phyloP scores from a whole-genome alignment of 1,284 basidiomycete genomes.

The Ceratobasidium sp. region DNA sequence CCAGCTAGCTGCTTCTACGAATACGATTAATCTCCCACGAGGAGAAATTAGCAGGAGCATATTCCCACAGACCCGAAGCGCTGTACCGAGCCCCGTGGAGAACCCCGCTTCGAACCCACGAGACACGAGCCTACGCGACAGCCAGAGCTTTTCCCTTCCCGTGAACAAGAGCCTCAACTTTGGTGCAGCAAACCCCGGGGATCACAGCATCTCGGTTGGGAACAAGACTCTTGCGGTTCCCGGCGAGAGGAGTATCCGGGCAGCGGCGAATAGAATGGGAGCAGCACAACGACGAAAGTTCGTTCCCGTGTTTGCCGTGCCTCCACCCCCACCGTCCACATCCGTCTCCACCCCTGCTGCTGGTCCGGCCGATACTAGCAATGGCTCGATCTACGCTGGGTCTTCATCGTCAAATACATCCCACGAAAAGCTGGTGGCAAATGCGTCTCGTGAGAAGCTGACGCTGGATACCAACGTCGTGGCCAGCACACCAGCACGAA shows the following conservation, averaged over 20 bases:
- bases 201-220: not conserved
- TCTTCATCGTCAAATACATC: not conserved
- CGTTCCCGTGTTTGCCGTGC: constrained; percentile 23
- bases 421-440: not conserved
- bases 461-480: constrained; percentile 12
- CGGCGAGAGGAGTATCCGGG: constrained; percentile 29
- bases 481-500: not conserved
- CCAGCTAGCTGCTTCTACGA: not conserved
- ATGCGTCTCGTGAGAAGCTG: not conserved
- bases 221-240: not conserved
- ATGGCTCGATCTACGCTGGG: not conserved
- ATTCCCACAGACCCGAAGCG: not conserved
- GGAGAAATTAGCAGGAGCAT: not conserved
- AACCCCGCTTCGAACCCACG: not conserved
- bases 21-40: too few species aligned
- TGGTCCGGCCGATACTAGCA: not conserved
- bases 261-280: not conserved
- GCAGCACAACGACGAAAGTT: constrained; percentile 9
- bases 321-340: constrained; percentile 2
- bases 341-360: not conserved
- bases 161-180: not conserved
- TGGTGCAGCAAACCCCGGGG: not conserved
- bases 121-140: not conserved
- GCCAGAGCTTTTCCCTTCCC: not conserved
- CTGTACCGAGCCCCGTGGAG: not conserved